These are phyloP conservation scores for Leishmania amazonensis DNA, from an alignment of 208 protist genomes.

Conservation along the genomic window DNA sequence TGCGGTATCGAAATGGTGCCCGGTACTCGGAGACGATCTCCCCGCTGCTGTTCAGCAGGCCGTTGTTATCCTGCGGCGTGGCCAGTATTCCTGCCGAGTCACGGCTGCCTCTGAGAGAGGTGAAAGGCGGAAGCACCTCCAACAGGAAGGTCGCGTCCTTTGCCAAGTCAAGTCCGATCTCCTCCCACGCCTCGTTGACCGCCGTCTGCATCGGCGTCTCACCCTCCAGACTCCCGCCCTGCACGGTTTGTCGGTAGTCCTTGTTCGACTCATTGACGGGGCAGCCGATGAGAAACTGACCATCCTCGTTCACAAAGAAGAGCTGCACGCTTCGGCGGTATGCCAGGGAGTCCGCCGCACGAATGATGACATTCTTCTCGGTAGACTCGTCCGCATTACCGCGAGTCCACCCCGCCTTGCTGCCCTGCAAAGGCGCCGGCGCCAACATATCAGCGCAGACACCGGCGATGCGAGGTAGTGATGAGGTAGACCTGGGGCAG, in stretches of 20 bases:
- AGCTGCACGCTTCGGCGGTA: constrained; percentile 42
- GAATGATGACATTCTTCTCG: constrained; percentile 19
- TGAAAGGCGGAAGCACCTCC: constrained; percentile 19
- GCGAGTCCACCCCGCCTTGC: neutral
- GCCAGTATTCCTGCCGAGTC: neutral
- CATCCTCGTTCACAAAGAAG: constrained; percentile 41
- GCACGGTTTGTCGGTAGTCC: constrained; percentile 37
- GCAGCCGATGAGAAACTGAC: constrained; percentile 36
- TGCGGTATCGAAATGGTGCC: constrained; percentile 41
- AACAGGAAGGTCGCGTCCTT: constrained; percentile 20
- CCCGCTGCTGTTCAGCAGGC: neutral
- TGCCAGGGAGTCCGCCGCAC: constrained; percentile 5
- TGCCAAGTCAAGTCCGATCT: constrained; percentile 35
- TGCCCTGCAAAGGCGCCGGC: neutral
- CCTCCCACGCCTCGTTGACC: constrained; percentile 42
- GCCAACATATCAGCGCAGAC: neutral
- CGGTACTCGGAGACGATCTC: constrained; percentile 20
- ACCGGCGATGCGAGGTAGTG: neutral
- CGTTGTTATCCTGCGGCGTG: neutral
- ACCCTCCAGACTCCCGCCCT: constrained; percentile 34
- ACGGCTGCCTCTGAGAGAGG: neutral
- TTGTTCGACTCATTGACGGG: constrained; percentile 29
- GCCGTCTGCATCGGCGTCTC: constrained; percentile 38
- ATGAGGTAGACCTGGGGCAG: neutral
- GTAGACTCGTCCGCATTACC: neutral